Percentiles rank a stretch among this genome's conserved stretches.
Evolutionary conservation across 306 rosid species (phyloP).

Genomic region (Gynostemma pentaphyllum): DNA sequence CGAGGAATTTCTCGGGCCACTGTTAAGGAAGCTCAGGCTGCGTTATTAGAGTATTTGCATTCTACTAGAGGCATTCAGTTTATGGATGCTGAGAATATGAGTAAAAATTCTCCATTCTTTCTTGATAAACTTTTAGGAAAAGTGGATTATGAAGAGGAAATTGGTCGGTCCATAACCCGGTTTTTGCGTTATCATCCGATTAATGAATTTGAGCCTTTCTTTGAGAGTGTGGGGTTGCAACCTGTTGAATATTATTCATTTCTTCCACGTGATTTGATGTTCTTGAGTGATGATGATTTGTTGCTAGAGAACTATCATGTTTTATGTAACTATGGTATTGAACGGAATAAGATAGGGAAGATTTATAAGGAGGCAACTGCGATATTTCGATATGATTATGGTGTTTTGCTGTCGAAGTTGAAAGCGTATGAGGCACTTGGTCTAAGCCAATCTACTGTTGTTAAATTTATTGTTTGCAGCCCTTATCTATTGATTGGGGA

Average conservation of each 20-base stretch:
- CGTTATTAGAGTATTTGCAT: slow-evolving; percentile 64
- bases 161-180: slow-evolving; percentile 26
- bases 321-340: slow-evolving; percentile 50
- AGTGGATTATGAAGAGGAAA: slow-evolving; percentile 13
- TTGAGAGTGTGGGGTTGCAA: slow-evolving; percentile 68
- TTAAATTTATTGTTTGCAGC: slow-evolving; percentile 26
- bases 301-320: slow-evolving; percentile 50
- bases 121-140: slow-evolving; percentile 31
- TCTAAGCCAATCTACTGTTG: slow-evolving; percentile 15
- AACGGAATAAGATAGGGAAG: slow-evolving; percentile 39
- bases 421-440: slow-evolving; percentile 43
- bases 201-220: slow-evolving; percentile 80
- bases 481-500: slow-evolving; percentile 61
- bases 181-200: slow-evolving; percentile 61
- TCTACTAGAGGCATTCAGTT: slow-evolving; percentile 50
- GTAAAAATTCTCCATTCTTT: slow-evolving; percentile 56
- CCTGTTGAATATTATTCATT: slow-evolving; percentile 47
- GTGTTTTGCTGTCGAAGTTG: slow-evolving; percentile 48
- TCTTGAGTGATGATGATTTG: slow-evolving; percentile 37
- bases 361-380: slow-evolving; percentile 35
- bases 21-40: slow-evolving; percentile 48
- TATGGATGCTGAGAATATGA: slow-evolving; percentile 67
- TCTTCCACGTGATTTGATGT: slow-evolving; percentile 48
- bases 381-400: slow-evolving; percentile 28
- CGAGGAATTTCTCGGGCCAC: slow-evolving; percentile 5